Evolutionary conservation across 2,329 filamentous ascomycete genomes (phyloP).

Genomic region (Ophiostoma pallidulum): DNA sequence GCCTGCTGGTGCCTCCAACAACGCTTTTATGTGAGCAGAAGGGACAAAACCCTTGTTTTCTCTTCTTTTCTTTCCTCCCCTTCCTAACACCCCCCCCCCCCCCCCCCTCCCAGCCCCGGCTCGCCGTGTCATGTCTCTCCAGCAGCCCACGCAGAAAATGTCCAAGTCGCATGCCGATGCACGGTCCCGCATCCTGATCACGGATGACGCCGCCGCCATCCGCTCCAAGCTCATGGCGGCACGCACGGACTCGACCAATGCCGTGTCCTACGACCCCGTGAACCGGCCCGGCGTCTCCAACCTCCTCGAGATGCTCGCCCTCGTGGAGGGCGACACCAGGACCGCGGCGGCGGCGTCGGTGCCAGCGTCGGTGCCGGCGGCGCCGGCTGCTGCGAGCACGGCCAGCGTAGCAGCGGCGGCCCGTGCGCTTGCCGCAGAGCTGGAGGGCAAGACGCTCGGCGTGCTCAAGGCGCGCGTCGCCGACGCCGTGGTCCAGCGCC

Average conservation of each 20-base stretch:
- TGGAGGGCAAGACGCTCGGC: slow-evolving; percentile 36
- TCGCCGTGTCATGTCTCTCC: slow-evolving; percentile 83
- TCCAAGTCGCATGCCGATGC: slow-evolving; percentile 73
- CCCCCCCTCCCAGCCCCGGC: slow-evolving; percentile 50
- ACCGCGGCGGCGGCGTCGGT: background rate
- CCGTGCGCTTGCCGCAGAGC: slow-evolving; percentile 16
- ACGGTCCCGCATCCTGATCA: slow-evolving; percentile 73
- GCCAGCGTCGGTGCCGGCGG: background rate
- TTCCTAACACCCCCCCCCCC: background rate
- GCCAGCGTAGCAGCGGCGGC: background rate
- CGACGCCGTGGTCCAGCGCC: slow-evolving; percentile 42
- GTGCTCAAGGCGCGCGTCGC: slow-evolving; percentile 57
- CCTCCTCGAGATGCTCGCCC: slow-evolving; percentile 68
- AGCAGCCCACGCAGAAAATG: slow-evolving; percentile 75
- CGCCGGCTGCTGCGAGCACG: too few relatives aligned
- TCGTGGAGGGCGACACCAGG: slow-evolving; percentile 43
- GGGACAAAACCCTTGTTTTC: too few relatives aligned
- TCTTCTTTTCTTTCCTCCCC: background rate
- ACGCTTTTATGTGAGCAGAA: slow-evolving; percentile 54
- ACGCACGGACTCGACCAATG: slow-evolving; percentile 61
- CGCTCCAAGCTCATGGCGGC: slow-evolving; percentile 60
- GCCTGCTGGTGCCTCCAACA: slow-evolving; percentile 56
- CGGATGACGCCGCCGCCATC: slow-evolving; percentile 57
- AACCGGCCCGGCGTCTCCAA: slow-evolving; percentile 77
- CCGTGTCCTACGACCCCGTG: slow-evolving; percentile 62